Conservation (phyloP, 2,329 filamentous ascomycete species). For the Hypomyces rosellus region DNA sequence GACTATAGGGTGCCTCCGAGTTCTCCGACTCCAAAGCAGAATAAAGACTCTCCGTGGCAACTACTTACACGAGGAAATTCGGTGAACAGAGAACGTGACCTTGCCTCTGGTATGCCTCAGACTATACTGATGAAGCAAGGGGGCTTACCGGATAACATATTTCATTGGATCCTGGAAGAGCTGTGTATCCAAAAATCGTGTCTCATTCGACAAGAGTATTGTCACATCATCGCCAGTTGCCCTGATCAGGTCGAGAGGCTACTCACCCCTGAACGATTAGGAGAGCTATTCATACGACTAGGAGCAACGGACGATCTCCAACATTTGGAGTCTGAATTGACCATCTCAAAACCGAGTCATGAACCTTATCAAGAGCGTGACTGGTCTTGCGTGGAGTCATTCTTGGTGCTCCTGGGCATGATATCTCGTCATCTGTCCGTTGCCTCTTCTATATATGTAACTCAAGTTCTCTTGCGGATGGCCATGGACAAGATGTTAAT, state of each 20-base stretch:
- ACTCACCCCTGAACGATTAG: constrained; percentile 38
- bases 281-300: constrained; percentile 51
- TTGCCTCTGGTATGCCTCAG: constrained; percentile 57
- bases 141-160: constrained; percentile 54
- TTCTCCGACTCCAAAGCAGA: constrained; percentile 23
- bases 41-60: constrained; percentile 37
- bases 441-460: constrained; percentile 31
- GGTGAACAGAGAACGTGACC: constrained; percentile 47
- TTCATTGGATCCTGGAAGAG: constrained; percentile 60
- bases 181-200: constrained; percentile 49
- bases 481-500: constrained; percentile 47
- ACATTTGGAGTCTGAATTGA: constrained; percentile 17
- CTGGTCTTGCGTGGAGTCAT: constrained; percentile 39
- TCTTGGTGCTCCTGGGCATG: constrained; percentile 36
- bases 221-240: constrained; percentile 44
- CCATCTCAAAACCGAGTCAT: constrained; percentile 15
- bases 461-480: constrained; percentile 47
- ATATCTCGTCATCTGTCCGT: constrained; percentile 32
- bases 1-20: constrained; percentile 22
- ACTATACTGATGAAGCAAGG: constrained; percentile 34
- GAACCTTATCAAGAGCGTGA: constrained; percentile 33
- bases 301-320: constrained; percentile 48
- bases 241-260: constrained; percentile 37
- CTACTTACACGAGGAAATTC: constrained; percentile 40
- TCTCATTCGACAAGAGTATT: constrained; percentile 55